Evolutionary conservation across 441 rosid species (phyloP), one percentile per base, ranked within the genome.

Genomic region (Isatis lusitanica): DNA sequence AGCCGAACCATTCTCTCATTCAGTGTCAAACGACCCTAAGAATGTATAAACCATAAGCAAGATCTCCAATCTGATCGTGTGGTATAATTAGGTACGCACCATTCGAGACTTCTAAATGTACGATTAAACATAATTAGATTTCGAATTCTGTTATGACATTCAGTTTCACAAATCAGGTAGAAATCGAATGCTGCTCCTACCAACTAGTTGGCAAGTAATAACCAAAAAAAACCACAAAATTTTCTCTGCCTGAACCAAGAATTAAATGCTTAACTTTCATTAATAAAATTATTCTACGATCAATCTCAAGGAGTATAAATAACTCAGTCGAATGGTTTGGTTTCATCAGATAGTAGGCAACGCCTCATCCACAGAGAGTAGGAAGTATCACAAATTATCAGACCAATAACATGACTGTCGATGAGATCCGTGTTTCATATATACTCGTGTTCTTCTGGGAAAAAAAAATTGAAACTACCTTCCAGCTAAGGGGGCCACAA

Each of bases 11-110:
- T 70, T 60, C 79, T 77, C 64, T 86, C 95, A 80, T 88, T 82
- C 74, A 85, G 81, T 60, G 80, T 35, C 61, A 75, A 80, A 78
- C 84, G 77, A 39, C 89, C 97, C 99, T 95, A 71, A 61, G 75
- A 21, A 79, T 33, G 38, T 44, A 61, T 52, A 77, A 79, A 39
- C 17, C 21, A 60, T 73, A 17, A 72, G 59, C 64, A 52, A 66
- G 65, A 46, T 62, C 53, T 52, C 9, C 52, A 63, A 28, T 46
- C 55, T 26, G 46, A 69, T 46, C 4, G 18, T 62, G 53, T 75
- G 59, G 66, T 44, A 30, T 26, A 70, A 57, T 56, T 28, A 42
- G 64, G 40, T 52, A 42, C 73, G 31, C 17, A 75, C 51, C 44
- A 69, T 31, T 60, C 3, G 42, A 55, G 57, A 52, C 50, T 59